Evolutionary conservation across 768 basidiomycete species (phyloP), one percentile per base, ranked within the genome.

Genomic region (Mycena floridula): DNA sequence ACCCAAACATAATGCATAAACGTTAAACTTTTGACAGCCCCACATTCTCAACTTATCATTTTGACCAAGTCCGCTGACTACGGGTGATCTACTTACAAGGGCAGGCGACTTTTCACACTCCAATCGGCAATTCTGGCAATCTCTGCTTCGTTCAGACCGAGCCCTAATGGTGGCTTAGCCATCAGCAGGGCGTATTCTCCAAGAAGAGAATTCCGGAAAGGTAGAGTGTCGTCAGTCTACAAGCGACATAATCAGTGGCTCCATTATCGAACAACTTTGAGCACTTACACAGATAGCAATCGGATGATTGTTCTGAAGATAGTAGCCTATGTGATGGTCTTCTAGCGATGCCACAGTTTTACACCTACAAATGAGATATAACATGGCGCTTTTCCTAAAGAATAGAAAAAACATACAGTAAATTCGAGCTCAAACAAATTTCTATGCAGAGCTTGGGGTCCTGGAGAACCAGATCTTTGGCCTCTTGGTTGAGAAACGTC

Each of bases 151-250:
- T 65, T 64, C 37, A 91, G 61, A 1, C 85, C 89, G 2, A 92
- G 69, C 3, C 89, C 89, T 24, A 78, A 54, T 0, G 89, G 89
- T n/a, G 77, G 67, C 20, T 65, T 58, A 0, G 89, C 89, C 43
- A 91, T 66, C 26, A 92, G 74, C 5, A 91, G 65, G 0, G 89
- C 87, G 50, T 92, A 92, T 59, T 92, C 89, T 3, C 70, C 86
- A 0, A 82, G 55, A 2, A 91, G 67, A 3, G 83, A 81, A 7
- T 81, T 90, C 21, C 77, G 76, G 63, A 91, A 91, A 0, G 82
- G 81, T 15, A 92, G 77, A 4, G 72, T 79, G 57, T 92, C 89
- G 56, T 91, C 89, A 25, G 89, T 91, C 89, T 90, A 51, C 37
- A n/a, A 30, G 48, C 30, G n/a, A 32, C 26, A 36, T 15, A 25